These are phyloP conservation scores for Metschnikowia amazonensis DNA, from an alignment of 805 yeast genomes.

Conservation along the genomic window DNA sequence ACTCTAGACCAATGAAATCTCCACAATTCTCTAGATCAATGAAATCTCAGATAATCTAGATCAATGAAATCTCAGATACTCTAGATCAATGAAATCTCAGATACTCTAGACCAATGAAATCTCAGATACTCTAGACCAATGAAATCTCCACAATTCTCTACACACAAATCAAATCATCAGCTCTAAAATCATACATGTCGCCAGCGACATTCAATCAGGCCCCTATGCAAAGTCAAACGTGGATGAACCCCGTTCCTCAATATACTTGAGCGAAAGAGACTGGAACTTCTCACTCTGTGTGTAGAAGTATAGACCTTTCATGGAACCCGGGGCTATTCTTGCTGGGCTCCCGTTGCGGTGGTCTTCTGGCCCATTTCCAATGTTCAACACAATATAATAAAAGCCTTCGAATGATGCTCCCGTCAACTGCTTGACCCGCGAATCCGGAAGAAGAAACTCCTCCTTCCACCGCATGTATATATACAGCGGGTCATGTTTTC, in stretches of 20 bases:
- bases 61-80: too few species aligned
- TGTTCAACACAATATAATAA: conserved; percentile 82
- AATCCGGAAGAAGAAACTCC: conserved; percentile 78
- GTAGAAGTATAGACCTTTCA: conserved; percentile 81
- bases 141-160: too few species aligned
- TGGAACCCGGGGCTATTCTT: conserved; percentile 52
- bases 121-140: too few species aligned
- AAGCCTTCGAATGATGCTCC: conserved; percentile 92
- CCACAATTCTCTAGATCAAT: too few species aligned
- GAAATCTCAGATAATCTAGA: too few species aligned
- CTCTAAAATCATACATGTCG: too few species aligned
- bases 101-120: too few species aligned
- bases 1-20: too few species aligned
- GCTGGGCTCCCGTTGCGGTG: conserved; percentile 2
- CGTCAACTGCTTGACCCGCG: conserved; percentile 52
- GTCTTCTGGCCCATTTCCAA: conserved; percentile 29
- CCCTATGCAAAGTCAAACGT: conserved; percentile 24
- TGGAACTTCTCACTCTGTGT: conserved; percentile 75
- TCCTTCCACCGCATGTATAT: conserved; percentile 96
- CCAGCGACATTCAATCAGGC: conserved; percentile 3
- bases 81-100: too few species aligned
- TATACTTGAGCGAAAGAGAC: conserved; percentile 61
- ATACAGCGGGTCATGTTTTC: conserved; percentile 28
- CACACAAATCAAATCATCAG: too few species aligned
- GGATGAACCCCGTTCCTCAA: conserved; percentile 44